Conservation (phyloP, 73 alveolate genomes). For the Blepharisma stoltei region DNA sequence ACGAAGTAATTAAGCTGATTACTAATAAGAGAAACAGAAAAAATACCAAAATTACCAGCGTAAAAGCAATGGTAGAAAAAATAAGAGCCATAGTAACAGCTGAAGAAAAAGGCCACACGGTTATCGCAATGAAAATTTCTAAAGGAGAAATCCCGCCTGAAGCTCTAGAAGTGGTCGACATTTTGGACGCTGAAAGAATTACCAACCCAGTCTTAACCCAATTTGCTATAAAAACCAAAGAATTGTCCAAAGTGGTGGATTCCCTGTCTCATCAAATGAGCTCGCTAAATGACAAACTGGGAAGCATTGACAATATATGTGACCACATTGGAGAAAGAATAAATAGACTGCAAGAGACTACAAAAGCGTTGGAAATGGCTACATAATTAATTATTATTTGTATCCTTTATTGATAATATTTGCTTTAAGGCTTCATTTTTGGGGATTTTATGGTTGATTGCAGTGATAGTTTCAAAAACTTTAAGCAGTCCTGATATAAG, state of each 20-base stretch:
- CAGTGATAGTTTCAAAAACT: no score
- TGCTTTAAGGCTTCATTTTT: no score
- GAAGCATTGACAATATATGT: no score
- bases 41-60: background rate
- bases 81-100: background rate
- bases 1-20: background rate
- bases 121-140: background rate
- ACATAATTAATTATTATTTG: no score
- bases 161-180: background rate
- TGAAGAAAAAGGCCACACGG: background rate
- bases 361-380: no score
- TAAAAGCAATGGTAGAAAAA: background rate
- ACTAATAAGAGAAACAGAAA: background rate
- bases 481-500: no score
- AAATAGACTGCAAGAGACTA: no score
- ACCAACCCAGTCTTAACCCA: background rate
- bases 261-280: no score
- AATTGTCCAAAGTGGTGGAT: background rate
- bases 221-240: constrained; percentile 3
- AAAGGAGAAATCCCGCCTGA: constrained; percentile 23
- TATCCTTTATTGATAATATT: no score
- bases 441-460: no score
- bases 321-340: no score
- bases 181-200: background rate
- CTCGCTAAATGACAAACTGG: no score